Conservation (phyloP, 768 basidiomycete species). For the Agrocybe pediades region DNA sequence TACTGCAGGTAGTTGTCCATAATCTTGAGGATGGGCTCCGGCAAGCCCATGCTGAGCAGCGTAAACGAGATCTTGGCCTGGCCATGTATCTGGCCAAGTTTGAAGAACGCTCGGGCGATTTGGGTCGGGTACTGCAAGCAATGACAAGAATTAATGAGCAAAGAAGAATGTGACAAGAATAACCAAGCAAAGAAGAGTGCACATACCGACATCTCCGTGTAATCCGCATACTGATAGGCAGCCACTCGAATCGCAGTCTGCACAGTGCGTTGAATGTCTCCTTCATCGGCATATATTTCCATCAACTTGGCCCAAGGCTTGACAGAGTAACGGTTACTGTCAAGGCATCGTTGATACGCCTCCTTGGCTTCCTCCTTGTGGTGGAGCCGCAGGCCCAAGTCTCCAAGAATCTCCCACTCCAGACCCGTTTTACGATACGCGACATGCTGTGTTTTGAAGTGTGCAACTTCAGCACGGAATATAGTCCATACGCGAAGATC, state of each 20-base stretch:
- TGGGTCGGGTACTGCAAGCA: constrained; percentile 77
- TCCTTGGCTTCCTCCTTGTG: constrained; percentile 99
- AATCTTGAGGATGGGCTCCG: constrained; percentile 86
- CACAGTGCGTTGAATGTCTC: constrained; percentile 87
- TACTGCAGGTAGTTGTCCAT: constrained; percentile 93
- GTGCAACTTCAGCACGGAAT: constrained; percentile 96
- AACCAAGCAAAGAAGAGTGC: not conserved
- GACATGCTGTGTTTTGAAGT: constrained; percentile 98
- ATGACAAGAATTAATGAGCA: not conserved
- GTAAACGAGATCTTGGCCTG: constrained; percentile 94
- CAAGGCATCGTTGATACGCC: constrained; percentile 93
- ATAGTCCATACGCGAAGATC: constrained; percentile 98
- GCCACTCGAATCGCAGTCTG: constrained; percentile 93
- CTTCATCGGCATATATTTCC: constrained; percentile 97
- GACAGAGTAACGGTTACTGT: constrained; percentile 79
- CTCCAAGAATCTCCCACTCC: constrained; percentile 99
- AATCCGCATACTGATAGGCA: constrained; percentile 90
- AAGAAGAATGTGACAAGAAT: constrained; percentile 6
- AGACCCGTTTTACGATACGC: constrained; percentile 96
- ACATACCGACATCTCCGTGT: constrained; percentile 85
- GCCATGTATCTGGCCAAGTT: constrained; percentile 90
- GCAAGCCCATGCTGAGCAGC: constrained; percentile 90
- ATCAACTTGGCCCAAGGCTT: constrained; percentile 94
- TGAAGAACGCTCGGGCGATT: constrained; percentile 90
- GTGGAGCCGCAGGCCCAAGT: constrained; percentile 88